These are phyloP conservation scores for Pseudoneurospora amorphoporcata DNA, from an alignment of 495 filamentous ascomycete species.

Conservation along the genomic window DNA sequence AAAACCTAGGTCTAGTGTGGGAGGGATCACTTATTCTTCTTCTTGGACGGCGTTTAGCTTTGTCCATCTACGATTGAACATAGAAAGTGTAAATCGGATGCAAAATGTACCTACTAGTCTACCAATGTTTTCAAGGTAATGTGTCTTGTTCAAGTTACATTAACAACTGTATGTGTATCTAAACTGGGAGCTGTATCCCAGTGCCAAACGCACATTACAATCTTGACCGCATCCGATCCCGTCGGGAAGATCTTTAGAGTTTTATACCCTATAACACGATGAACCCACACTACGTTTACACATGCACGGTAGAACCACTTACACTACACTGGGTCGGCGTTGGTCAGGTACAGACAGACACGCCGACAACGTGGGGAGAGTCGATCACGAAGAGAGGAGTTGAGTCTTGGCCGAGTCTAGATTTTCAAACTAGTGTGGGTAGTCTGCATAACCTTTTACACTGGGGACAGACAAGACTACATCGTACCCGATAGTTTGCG, in stretches of 20 bases:
- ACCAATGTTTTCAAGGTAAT: neutral
- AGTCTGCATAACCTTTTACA: neutral
- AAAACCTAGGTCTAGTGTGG: neutral
- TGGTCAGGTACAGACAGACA: neutral
- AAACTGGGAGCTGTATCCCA: too few species aligned
- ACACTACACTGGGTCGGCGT: neutral
- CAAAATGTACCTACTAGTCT: neutral
- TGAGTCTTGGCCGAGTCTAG: neutral
- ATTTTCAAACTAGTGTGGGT: neutral
- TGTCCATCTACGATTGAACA: neutral
- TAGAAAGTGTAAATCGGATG: neutral
- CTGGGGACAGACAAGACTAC: too few species aligned
- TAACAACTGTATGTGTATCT: too few species aligned
- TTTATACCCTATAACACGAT: neutral
- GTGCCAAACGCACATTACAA: neutral
- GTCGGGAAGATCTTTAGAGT: too few species aligned
- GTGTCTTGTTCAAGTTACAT: neutral
- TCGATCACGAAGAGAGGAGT: neutral
- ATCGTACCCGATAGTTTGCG: too few species aligned
- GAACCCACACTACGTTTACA: neutral
- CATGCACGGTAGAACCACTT: neutral
- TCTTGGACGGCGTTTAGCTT: neutral
- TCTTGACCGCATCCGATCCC: too few species aligned
- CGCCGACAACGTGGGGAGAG: too few species aligned
- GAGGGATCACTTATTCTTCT: neutral